Base-by-base conservation (phyloP, 805 yeast species). In the Zygosaccharomyces lentus region DNA sequence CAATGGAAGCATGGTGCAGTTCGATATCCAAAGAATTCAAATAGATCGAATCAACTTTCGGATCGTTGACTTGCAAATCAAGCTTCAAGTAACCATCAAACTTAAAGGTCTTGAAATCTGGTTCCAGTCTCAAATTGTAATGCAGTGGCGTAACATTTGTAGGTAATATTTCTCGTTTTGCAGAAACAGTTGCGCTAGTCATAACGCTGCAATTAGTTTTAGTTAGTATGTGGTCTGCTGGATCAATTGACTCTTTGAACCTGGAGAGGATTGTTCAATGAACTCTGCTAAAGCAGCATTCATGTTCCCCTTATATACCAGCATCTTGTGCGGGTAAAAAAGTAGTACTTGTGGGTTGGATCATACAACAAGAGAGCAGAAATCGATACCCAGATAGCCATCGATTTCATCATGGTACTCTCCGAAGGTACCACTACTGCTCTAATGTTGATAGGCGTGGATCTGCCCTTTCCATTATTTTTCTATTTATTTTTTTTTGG, bases 1-100 rank as follows among this genome's bases (percentile, higher is more conserved):
- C 66, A 42, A 74, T 47, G 30, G 62, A 63, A 13, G 79, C 83
- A 29, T 70, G 62, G 49, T 75, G 75, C 54, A 84, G 71, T 9
- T 79, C 84, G 49, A 86, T 74, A 38, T 87, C 95, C 17, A 80
- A 55, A 16, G 78, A 61, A 70, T 87, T 85, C 57, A 87, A 69
- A 21, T 75, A 69, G 47, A 82, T 71, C 23, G 60, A 61, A 49
- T 72, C 62, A 32, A 79, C 64, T 27, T 61, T 53, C 19, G 55
- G 44, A 49, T 78, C 81, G 35, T 72, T 69, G 37, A 81, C 80
- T 35, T 69, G 65, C 53, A 82, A 69, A 41, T 77, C 80, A 54
- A 82, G 79, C 40, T 69, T 66, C 50, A 74, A 78, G 25, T 62
- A 64, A 56, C 87, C 88, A 39, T 69, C 66, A 57, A 78, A 82